Percentiles rank a stretch among this genome's conserved stretches.
Evolutionary conservation across 169 alveolate genomes (phyloP).

Genomic region (Miamiensis avidus): DNA sequence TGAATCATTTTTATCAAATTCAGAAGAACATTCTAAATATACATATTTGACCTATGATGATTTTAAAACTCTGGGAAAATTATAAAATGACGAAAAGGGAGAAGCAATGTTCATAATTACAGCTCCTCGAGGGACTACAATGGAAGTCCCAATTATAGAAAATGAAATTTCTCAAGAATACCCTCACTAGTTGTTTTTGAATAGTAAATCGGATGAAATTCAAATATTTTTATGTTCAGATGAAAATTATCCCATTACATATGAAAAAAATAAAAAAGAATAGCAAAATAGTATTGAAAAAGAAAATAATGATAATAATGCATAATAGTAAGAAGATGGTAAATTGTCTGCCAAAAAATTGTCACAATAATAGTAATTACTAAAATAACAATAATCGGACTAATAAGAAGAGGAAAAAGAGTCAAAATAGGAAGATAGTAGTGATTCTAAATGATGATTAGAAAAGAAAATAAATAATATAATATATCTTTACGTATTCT

Average conservation of each 20-base stretch:
- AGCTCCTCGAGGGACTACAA: conserved; percentile 22
- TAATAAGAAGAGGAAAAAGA: no score
- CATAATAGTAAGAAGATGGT: no score
- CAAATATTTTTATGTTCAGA: conserved; percentile 27
- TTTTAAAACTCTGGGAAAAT: conserved; percentile 16
- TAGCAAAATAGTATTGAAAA: no score
- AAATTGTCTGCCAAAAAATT: no score
- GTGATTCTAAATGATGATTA: no score
- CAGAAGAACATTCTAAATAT: conserved; percentile 19
- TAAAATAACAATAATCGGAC: no score
- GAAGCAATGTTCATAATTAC: conserved; percentile 27
- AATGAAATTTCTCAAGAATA: conserved; percentile 11
- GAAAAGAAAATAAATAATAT: no score
- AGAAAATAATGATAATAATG: no score
- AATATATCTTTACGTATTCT: no score
- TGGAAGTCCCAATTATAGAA: conserved; percentile 12
- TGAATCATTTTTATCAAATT: conserved; percentile 4
- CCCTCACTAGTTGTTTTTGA: conserved; percentile 6
- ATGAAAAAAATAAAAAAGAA: not conserved
- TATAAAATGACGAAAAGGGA: not conserved
- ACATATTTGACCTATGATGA: conserved; percentile 29
- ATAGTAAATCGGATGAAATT: conserved; percentile 1
- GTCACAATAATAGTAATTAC: no score
- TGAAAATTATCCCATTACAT: conserved; percentile 4
- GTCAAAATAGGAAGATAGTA: no score